Base-by-base conservation (phyloP, 345 rosid genomes). In the Leavenworthia alabamica region DNA sequence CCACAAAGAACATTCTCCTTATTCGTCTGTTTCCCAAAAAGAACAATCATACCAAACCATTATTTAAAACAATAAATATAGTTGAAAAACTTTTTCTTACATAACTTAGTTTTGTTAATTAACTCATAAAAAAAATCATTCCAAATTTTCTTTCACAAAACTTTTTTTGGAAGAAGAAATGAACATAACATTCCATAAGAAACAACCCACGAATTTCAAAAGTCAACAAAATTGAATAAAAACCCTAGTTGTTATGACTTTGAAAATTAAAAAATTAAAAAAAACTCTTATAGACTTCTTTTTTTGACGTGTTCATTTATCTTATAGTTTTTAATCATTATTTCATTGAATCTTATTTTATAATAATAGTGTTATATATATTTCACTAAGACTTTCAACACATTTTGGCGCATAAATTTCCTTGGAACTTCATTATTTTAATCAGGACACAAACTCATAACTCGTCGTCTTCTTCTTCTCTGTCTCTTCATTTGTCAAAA, bases 151-250 rank as follows among this genome's bases (percentile, higher is more conserved):
- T 60, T 22, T 12, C 41, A 59, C 45, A 15, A 14, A 13, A 3
- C 32, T 28, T 8, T 24, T 9, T 39, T 19, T 10, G 9, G 47
- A 9, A 37, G 22, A 24, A 24, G 26, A 66, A 56, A 56, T 46
- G 16, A 52, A 14, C 16, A 16, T 6, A 11, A 13, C 9, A 28
- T 15, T 59, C 53, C 24, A 43, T 5, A 11, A 13, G 5, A 7
- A 17, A 51, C 37, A 51, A 1, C n/a, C 44, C 47, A 61, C 1
- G 12, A 22, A 61, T 54, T 62, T 68, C n/a, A 62, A 61, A 70
- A 70, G 74, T 70, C 68, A 70, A 70, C 57, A 70, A 70, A 36
- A 22, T 12, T 43, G 62, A 45, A 31, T 41, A 28, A 28, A 56
- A 36, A 68, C 8, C 67, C 73, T 1, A 60, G 15, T 60, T 44